phyloP scores from a whole-genome alignment of 208 protist species.

The Naegleria fowleri region DNA sequence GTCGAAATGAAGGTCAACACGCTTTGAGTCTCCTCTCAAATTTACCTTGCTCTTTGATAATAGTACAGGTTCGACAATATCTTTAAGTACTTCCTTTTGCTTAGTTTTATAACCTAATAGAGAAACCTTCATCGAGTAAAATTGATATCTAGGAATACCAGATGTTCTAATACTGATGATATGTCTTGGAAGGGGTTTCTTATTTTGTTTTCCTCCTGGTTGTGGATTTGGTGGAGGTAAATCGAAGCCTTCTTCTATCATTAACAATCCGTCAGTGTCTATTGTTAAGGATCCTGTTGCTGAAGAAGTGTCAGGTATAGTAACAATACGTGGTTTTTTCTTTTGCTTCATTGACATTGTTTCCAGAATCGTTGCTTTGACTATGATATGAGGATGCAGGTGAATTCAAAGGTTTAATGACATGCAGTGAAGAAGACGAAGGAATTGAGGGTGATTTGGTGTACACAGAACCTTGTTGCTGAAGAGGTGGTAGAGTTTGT shows the following conservation, averaged over 20 bases:
- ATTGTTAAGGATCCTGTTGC: not conserved
- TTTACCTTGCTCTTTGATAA: not conserved
- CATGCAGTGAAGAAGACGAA: not conserved
- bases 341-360: not conserved
- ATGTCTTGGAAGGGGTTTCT: conserved; percentile 18
- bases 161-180: not conserved
- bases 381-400: not conserved
- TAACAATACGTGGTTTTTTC: not conserved
- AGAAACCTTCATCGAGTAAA: not conserved
- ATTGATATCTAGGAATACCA: not conserved
- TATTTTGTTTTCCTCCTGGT: conserved; percentile 14
- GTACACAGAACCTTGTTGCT: not conserved
- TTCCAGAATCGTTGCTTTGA: not conserved
- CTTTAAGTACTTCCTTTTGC: not conserved
- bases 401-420: not conserved
- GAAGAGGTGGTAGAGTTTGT: not conserved
- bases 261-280: not conserved
- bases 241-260: conserved; percentile 1
- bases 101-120: not conserved
- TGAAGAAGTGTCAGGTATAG: not conserved
- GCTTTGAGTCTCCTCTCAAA: not conserved
- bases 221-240: not conserved
- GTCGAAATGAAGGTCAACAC: not conserved
- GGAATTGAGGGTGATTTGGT: not conserved
- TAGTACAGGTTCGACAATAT: not conserved